These are phyloP conservation scores for Petunia hybrid DNA, from an alignment of 305 asterid genomes.

Conservation along the genomic window DNA sequence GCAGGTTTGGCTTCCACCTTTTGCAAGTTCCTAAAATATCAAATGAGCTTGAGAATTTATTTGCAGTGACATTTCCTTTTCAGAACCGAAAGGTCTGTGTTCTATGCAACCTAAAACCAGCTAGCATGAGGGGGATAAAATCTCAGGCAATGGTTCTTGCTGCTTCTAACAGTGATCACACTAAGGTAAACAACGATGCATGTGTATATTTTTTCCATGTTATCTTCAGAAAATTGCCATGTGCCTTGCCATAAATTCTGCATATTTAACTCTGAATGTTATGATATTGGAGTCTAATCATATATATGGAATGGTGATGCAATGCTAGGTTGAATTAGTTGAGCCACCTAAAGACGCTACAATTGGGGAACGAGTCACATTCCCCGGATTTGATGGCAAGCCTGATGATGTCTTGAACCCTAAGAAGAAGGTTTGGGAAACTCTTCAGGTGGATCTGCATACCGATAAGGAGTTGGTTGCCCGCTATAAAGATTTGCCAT, in stretches of 20 bases:
- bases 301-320: not conserved
- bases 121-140: slow-evolving; percentile 87
- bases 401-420: slow-evolving; percentile 88
- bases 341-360: slow-evolving; percentile 83
- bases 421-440: slow-evolving; percentile 96
- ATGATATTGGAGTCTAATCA: not conserved
- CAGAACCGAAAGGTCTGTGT: slow-evolving; percentile 97
- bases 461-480: slow-evolving; percentile 80
- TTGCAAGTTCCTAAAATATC: slow-evolving; percentile 2
- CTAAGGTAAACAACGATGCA: slow-evolving; percentile 57
- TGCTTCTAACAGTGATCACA: slow-evolving; percentile 76
- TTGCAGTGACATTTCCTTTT: slow-evolving; percentile 29
- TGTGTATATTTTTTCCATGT: not conserved
- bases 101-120: slow-evolving; percentile 98
- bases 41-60: slow-evolving; percentile 16
- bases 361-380: slow-evolving; percentile 79
- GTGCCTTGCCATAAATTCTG: not conserved
- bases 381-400: slow-evolving; percentile 71
- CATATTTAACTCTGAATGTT: slow-evolving; percentile 15
- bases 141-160: slow-evolving; percentile 99
- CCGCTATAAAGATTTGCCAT: slow-evolving; percentile 71
- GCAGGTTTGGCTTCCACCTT: slow-evolving; percentile 67
- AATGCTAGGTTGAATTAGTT: slow-evolving; percentile 82
- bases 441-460: slow-evolving; percentile 78
- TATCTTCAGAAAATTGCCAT: not conserved